These are phyloP conservation scores for Nannochloropsis gaditana DNA, from an alignment of 108 stramenopile genomes.

Conservation along the genomic window DNA sequence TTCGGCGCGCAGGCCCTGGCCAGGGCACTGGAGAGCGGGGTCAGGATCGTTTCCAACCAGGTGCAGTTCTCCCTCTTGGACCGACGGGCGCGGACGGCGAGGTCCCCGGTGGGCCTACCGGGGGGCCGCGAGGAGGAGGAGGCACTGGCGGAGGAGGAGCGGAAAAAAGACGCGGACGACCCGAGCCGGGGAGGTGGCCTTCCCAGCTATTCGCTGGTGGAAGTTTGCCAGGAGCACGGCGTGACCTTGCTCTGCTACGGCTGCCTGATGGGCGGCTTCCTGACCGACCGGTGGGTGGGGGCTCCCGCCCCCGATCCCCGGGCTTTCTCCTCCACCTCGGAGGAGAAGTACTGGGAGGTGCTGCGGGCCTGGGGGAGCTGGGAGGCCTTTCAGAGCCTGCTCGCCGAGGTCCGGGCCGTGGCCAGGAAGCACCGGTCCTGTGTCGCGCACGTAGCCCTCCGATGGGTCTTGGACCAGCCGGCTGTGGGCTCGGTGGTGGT, in stretches of 20 bases:
- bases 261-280: background rate
- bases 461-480: background rate
- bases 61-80: background rate
- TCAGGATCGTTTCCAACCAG: background rate
- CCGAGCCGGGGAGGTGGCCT: background rate
- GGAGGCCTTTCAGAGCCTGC: background rate
- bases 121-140: background rate
- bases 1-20: background rate
- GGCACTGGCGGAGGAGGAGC: background rate
- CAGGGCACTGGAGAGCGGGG: background rate
- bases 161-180: background rate
- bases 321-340: background rate
- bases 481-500: background rate
- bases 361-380: background rate
- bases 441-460: background rate
- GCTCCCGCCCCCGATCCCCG: background rate
- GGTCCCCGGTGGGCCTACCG: background rate
- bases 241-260: conserved; percentile 3
- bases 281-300: background rate
- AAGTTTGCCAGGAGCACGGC: background rate
- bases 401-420: background rate
- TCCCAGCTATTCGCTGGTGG: background rate
- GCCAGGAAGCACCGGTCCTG: background rate
- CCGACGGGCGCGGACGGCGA: background rate
- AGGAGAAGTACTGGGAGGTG: conserved; percentile 9